Evolutionary conservation across 768 basidiomycete species (phyloP).

Genomic region (Lactarius psammicola): DNA sequence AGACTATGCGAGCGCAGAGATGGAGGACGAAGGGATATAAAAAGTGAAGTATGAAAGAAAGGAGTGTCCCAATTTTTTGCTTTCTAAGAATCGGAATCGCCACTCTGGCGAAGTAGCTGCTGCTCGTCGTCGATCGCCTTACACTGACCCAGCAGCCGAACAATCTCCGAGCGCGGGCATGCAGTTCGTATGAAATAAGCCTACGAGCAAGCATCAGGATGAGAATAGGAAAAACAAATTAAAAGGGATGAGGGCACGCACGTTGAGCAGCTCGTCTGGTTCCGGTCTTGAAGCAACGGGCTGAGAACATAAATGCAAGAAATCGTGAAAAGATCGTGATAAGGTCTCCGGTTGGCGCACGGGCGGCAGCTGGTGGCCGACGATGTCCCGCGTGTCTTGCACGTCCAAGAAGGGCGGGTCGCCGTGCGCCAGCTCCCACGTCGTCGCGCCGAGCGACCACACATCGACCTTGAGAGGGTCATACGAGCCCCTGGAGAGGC

Average conservation of each 20-base stretch:
- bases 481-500: slow-evolving; percentile 23
- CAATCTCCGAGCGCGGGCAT: slow-evolving; percentile 29
- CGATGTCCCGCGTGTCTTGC: slow-evolving; percentile 22
- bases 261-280: slow-evolving; percentile 28
- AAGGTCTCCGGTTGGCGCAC: slow-evolving; percentile 23
- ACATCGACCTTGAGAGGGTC: slow-evolving; percentile 30
- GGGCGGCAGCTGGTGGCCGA: slow-evolving; percentile 23
- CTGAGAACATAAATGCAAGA: slow-evolving; percentile 28
- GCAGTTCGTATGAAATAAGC: slow-evolving; percentile 27
- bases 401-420: slow-evolving; percentile 27
- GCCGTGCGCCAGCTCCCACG: slow-evolving; percentile 28
- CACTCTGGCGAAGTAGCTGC: slow-evolving; percentile 22
- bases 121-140: slow-evolving; percentile 29
- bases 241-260: slow-evolving; percentile 8
- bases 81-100: slow-evolving; percentile 18
- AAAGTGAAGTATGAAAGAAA: neutral
- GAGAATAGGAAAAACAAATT: no score
- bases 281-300: slow-evolving; percentile 28
- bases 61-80: neutral
- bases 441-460: slow-evolving; percentile 29
- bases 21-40: neutral
- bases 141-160: slow-evolving; percentile 28
- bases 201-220: neutral
- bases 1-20: slow-evolving; percentile 5
- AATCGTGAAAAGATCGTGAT: slow-evolving; percentile 30